A percentile compares a stretch with the other conserved stretches of the same genome.
Evolutionary conservation across 768 basidiomycete genomes (phyloP).

Genomic region (Termitomyces sp.): DNA sequence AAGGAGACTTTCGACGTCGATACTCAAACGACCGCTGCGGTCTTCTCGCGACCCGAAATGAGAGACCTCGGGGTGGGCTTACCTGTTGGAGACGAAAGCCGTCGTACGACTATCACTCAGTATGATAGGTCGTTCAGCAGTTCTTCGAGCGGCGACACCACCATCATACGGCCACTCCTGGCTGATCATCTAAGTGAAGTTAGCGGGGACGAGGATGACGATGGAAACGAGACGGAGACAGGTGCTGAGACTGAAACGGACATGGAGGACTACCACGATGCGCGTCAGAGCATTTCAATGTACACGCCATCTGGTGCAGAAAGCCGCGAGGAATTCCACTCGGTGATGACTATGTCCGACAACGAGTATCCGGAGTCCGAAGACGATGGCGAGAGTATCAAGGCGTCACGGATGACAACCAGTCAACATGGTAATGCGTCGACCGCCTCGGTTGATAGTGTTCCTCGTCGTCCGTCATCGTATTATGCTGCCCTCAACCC

Average conservation of each 20-base stretch:
- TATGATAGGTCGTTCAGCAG: constrained; percentile 32
- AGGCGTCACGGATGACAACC: constrained; percentile 48
- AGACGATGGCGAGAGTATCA: constrained; percentile 72
- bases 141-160: constrained; percentile 32
- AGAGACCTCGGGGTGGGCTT: constrained; percentile 14
- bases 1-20: constrained; percentile 27
- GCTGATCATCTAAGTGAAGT: constrained; percentile 15
- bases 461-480: constrained; percentile 27
- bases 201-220: constrained; percentile 29
- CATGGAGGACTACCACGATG: constrained; percentile 74
- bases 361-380: constrained; percentile 59
- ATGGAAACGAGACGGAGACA: constrained; percentile 61
- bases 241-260: constrained; percentile 72
- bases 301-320: constrained; percentile 53
- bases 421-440: constrained; percentile 25
- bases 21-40: constrained; percentile 20
- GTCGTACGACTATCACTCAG: constrained; percentile 48
- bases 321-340: constrained; percentile 75
- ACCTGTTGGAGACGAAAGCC: constrained; percentile 12
- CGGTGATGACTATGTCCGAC: constrained; percentile 67
- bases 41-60: constrained; percentile 11
- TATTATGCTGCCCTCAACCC: constrained; percentile 25
- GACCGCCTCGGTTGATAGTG: constrained; percentile 22
- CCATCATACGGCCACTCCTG: constrained; percentile 38
- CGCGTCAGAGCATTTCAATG: constrained; percentile 63